Base-by-base conservation (phyloP, 78 protist genomes). In the Dictyostelium discoideum region DNA sequence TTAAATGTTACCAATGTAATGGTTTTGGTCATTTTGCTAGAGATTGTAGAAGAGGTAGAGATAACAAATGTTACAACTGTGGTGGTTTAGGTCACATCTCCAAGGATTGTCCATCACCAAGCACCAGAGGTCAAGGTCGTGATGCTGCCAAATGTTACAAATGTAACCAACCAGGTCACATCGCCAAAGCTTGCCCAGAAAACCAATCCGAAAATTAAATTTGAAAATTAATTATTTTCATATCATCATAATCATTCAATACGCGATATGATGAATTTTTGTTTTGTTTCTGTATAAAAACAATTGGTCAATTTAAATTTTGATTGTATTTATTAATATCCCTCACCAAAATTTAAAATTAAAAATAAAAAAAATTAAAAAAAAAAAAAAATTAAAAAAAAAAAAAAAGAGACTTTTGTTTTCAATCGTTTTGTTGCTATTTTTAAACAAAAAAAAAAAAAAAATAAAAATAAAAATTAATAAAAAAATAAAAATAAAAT, bases 11-110 rank as follows among this genome's bases (percentile, higher is more conserved):
- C 88, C 84, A 46, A 5, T 90, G 95, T 44, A 67, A 90, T 16
- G 57, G 78, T n/a, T 82, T 44, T 54, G 95, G 95, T 48, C 95
- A 90, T 60, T 20, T 90, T 69, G 95, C 95, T 11, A 40, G 85
- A 54, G 84, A 90, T 20, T 90, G 95, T 5, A 84, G 42, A 29
- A 29, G 37, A 24, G 46, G 32, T 32, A 60, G 78, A 84, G 77
- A 84, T 20, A 84, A 16, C 46, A 84, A 84, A 63, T 90, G 95
- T 37, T 90, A n/a, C 95, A 90, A 81, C 72, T 90, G 95, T 50
- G 87, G 89, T 82, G 85, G 85, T 60, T 14, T 90, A 3, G 95
- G 95, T 83, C 95, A 90, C 63, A 72, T 90, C 20, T 54, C 48
- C 10, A 20, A 74, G 5, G 46, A 72, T 6, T 90, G 95, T 42